Evolutionary conservation across 163 green algal species (phyloP), one percentile per base, ranked within the genome.

Genomic region (Chlorella variabilis): DNA sequence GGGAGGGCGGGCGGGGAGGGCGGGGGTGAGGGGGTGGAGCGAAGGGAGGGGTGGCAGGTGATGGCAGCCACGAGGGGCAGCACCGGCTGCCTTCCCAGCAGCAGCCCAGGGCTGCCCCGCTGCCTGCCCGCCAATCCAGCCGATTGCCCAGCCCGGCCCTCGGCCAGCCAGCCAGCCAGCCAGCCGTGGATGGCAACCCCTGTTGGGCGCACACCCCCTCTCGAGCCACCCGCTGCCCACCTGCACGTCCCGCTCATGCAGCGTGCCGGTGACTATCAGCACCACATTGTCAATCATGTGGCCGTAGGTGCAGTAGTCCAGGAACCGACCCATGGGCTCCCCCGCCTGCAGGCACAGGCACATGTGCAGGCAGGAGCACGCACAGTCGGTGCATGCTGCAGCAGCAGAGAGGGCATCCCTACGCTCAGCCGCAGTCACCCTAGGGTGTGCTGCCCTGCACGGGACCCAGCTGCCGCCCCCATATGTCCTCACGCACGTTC

Each of bases 201-300:
- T n/a, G n/a, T n/a, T n/a, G n/a, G n/a, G n/a, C n/a, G n/a, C n/a
- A n/a, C n/a, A n/a, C n/a, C n/a, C n/a, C n/a, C n/a, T n/a, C n/a
- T 3, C 33, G 41, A 7, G 17, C 69, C 13, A 5, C 17, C n/a
- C 15, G 11, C 23, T 4, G 4, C 73, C 38, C 75, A 93, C 92
- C 90, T 96, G 93, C 75, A 98, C 94, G 80, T 98, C 94, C 5
- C 96, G 87, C 83, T 99, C 95, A 80, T 99, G 96, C 59, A 99
- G 90, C 17, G 94, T 96, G 13, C 97, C 97, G 20, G 95, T 98
- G 18, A 99, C 97, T 25, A 99, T 98, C 1, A 99, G 93, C 45
- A 99, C 95, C 29, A 99, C 95, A 81, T 99, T 99, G 90, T 99
- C 97, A 71, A 99, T 99, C 97, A 99, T 99, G 89, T 99, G 96